Base-by-base conservation (phyloP, 768 basidiomycete species). In the Coprinopsis marcescibilis region DNA sequence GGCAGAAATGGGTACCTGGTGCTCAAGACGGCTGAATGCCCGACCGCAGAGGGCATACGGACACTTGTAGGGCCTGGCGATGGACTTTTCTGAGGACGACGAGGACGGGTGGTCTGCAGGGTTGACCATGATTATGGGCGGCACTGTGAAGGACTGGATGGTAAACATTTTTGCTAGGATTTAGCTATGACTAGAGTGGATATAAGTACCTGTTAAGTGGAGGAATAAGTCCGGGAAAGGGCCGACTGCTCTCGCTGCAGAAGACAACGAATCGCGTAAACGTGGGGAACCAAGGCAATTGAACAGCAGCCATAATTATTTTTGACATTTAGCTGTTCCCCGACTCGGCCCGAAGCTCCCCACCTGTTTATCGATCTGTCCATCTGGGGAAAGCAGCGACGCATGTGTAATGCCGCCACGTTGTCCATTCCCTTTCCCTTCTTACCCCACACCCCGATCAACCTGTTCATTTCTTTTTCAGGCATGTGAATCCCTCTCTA, bases 21-120 rank as follows among this genome's bases (percentile, higher is more conserved):
- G 95, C 64, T 99, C 95, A 19, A 98, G 80, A 47, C 95, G 75
- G 59, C 89, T 93, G 67, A 99, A 99, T 0, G 95, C 92, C n/a
- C 92, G 76, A 21, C 89, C 90, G 60, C 95, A 99, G 24, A 89
- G 76, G 3, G 75, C 76, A 63, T 88, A 89, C 2, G 95, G 95
- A 63, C 95, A 99, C 62, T 97, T 98, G 81, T 97, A 99, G 0
- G 95, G 95, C 48, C 93, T 59, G 20, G 73, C 60, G 10, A 65
- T 56, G 38, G 59, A 56, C 51, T 72, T 72, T 50, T 69, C 70
- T 19, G 44, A 14, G 23, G 43, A 49, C 33, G 50, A 47, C 15
- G 50, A 45, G 40, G 49, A 50, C 39, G 51, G 42, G 40, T 36
- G 48, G 33, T 45, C 20, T 26, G 25, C 43, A 43, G 14, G 43